These are phyloP conservation scores for Pilobolus umbonatus DNA, from an alignment of 192 early-diverging fungal genomes.

Conservation along the genomic window DNA sequence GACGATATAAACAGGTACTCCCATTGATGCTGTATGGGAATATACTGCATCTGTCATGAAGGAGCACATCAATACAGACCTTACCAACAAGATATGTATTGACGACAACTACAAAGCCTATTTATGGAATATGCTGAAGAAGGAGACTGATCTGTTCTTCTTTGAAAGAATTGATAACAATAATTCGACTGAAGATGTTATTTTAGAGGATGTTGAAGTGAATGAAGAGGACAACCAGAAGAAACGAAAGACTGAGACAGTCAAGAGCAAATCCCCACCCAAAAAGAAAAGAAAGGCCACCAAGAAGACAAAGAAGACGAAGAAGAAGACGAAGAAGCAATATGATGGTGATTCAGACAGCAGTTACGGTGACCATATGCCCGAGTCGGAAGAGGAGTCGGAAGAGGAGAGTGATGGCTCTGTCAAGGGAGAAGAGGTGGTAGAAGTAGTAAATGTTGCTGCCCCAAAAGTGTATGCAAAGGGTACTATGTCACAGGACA, in stretches of 20 bases:
- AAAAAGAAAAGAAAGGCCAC: background rate
- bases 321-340: background rate
- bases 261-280: background rate
- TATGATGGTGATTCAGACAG: background rate
- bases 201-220: background rate
- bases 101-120: conserved; percentile 17
- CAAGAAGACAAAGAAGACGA: conserved; percentile 1
- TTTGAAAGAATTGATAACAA: background rate
- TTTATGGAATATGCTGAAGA: conserved; percentile 12
- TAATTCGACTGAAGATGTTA: background rate
- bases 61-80: background rate
- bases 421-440: background rate
- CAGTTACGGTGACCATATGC: background rate
- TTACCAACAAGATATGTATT: background rate
- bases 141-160: background rate
- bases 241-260: background rate
- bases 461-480: background rate
- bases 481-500: background rate
- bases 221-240: background rate
- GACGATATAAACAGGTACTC: background rate
- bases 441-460: background rate
- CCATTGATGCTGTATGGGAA: conserved; percentile 2
- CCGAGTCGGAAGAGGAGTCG: background rate
- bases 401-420: background rate
- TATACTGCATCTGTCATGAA: background rate